phyloP scores from a whole-genome alignment of 768 basidiomycete genomes.

The Tylopilus balloui region DNA sequence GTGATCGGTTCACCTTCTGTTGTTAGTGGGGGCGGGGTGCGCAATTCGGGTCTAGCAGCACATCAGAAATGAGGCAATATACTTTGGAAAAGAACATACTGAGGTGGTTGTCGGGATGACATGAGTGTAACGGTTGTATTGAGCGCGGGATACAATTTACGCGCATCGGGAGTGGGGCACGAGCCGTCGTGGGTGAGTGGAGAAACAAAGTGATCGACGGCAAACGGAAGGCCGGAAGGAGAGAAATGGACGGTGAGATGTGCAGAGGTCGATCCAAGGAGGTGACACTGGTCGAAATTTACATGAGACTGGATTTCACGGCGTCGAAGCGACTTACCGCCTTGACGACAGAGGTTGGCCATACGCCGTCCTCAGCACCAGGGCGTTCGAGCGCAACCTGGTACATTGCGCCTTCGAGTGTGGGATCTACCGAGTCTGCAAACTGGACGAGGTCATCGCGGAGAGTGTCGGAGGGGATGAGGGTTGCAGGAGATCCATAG shows the following conservation, averaged over 20 bases:
- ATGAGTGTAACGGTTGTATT: conserved; percentile 54
- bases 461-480: conserved; percentile 41
- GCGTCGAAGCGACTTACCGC: conserved; percentile 52
- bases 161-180: conserved; percentile 39
- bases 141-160: conserved; percentile 28
- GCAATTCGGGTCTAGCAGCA: conserved; percentile 56
- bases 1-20: conserved; percentile 60
- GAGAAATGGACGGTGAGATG: conserved; percentile 53
- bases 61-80: conserved; percentile 1
- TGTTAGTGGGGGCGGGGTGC: conserved; percentile 61
- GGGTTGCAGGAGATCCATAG: conserved; percentile 29
- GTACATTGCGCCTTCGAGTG: conserved; percentile 49
- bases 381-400: conserved; percentile 63
- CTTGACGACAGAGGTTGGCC: conserved; percentile 34
- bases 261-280: conserved; percentile 50
- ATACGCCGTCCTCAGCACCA: conserved; percentile 35
- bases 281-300: conserved; percentile 54
- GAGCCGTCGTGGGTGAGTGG: conserved; percentile 66
- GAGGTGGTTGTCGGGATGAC: conserved; percentile 48
- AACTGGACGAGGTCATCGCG: conserved; percentile 46
- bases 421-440: conserved; percentile 35
- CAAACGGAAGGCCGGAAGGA: conserved; percentile 47
- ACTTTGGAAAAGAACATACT: conserved; percentile 37
- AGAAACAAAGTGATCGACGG: conserved; percentile 67
- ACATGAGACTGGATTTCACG: conserved; percentile 20